Percentiles rank a stretch among this genome's conserved stretches.
Conservation (phyloP, 2,329 filamentous ascomycete genomes). For the Arachnopeziza araneosa region DNA sequence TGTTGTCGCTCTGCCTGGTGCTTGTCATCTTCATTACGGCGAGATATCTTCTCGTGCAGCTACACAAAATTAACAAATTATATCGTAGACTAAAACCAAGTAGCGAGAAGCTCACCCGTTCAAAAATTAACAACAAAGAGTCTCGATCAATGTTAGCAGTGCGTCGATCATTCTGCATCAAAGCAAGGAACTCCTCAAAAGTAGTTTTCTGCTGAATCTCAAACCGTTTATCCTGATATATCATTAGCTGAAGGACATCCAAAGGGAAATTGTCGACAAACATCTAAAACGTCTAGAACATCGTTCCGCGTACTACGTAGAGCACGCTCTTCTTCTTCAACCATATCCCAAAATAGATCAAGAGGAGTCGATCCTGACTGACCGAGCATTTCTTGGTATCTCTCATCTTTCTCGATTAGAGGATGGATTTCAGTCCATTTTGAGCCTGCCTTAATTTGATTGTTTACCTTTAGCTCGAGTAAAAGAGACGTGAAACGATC, state of each 20-base stretch:
- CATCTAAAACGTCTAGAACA: constrained; percentile 82
- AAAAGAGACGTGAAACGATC: constrained; percentile 75
- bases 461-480: constrained; percentile 64
- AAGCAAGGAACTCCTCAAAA: constrained; percentile 77
- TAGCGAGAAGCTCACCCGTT: constrained; percentile 52
- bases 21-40: constrained; percentile 78
- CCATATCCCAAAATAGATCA: constrained; percentile 91
- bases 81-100: not conserved
- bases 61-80: constrained; percentile 31
- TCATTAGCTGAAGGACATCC: constrained; percentile 33
- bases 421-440: constrained; percentile 84
- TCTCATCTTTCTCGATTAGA: constrained; percentile 70
- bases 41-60: constrained; percentile 81
- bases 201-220: constrained; percentile 83
- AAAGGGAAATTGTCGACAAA: constrained; percentile 39
- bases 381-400: constrained; percentile 78
- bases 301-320: constrained; percentile 75
- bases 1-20: constrained; percentile 78
- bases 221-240: constrained; percentile 73
- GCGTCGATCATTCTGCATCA: constrained; percentile 80
- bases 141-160: constrained; percentile 83
- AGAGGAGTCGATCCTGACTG: constrained; percentile 79
- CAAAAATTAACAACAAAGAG: constrained; percentile 74
- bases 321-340: constrained; percentile 90
- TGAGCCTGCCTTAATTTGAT: constrained; percentile 80